Evolutionary conservation across 2,329 filamentous ascomycete genomes (phyloP).

Genomic region (Phialophora expanda): DNA sequence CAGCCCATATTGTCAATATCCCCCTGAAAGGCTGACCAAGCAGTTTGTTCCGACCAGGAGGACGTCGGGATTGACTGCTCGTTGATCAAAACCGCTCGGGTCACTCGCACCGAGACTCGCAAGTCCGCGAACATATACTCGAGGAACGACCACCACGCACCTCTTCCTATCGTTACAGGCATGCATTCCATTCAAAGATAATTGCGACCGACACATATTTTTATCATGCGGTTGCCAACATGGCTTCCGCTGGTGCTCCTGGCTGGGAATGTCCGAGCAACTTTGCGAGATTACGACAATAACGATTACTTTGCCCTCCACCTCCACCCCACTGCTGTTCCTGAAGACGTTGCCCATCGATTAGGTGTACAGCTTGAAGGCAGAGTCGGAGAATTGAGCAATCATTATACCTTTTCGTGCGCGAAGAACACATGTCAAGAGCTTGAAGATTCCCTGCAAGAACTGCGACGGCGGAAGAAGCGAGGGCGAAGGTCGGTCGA

Average conservation of each 20-base stretch:
- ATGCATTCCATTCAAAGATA: constrained; percentile 20
- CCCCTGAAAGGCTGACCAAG: background rate
- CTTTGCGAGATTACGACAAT: constrained; percentile 72
- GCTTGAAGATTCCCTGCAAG: constrained; percentile 57
- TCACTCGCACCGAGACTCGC: constrained; percentile 5
- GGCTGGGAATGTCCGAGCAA: constrained; percentile 43
- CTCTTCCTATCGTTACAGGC: constrained; percentile 10
- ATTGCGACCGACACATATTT: constrained; percentile 10
- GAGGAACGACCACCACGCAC: background rate
- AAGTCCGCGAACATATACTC: background rate
- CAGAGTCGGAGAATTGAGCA: constrained; percentile 73
- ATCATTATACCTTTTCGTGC: constrained; percentile 86
- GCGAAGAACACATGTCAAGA: constrained; percentile 62
- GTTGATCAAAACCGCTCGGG: background rate
- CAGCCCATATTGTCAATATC: background rate
- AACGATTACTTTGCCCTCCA: constrained; percentile 95
- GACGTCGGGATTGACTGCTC: background rate
- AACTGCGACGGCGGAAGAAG: constrained; percentile 57
- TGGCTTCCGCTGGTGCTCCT: constrained; percentile 59
- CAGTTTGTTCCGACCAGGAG: background rate
- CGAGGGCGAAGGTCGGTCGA: constrained; percentile 21
- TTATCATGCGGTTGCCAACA: constrained; percentile 33
- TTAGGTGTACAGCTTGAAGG: constrained; percentile 83
- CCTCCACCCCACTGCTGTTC: constrained; percentile 69
- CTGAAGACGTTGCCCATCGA: constrained; percentile 70